These are phyloP conservation scores for Metschnikowia lunata DNA, from an alignment of 805 yeast genomes.

Conservation along the genomic window DNA sequence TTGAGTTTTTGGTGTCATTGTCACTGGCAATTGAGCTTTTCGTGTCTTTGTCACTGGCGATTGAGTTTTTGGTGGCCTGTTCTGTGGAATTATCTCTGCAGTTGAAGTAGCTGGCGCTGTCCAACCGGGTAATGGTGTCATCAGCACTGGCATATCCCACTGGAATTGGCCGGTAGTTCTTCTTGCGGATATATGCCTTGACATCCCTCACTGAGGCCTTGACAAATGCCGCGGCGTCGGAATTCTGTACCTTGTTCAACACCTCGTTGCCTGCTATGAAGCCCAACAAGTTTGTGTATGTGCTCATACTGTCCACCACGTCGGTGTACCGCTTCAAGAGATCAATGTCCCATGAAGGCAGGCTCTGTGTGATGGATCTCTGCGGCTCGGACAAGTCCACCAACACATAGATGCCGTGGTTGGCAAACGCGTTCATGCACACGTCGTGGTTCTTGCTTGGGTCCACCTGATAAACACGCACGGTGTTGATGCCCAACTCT, in stretches of 20 bases:
- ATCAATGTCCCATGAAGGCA: conserved; percentile 34
- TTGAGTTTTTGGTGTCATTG: no score
- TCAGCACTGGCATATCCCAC: conserved; percentile 41
- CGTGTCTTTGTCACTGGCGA: no score
- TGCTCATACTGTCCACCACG: conserved; percentile 31
- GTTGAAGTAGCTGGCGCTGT: conserved; percentile 28
- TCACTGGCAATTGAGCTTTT: no score
- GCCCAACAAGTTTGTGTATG: conserved; percentile 34
- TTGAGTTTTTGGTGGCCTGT: no score
- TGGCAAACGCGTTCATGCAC: conserved; percentile 28
- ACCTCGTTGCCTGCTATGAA: conserved; percentile 43
- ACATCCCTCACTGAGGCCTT: conserved; percentile 35
- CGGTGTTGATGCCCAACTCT: conserved; percentile 65
- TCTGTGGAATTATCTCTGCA: conserved; percentile 16
- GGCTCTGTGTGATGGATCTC: conserved; percentile 27
- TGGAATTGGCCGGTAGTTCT: conserved; percentile 32
- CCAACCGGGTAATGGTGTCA: conserved; percentile 27
- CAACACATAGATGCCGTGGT: conserved; percentile 34
- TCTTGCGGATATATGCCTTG: conserved; percentile 24
- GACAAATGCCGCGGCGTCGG: conserved; percentile 32
- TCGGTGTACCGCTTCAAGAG: conserved; percentile 26
- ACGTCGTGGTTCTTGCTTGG: conserved; percentile 43
- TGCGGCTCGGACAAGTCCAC: conserved; percentile 36
- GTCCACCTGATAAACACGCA: conserved; percentile 84
- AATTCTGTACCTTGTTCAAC: conserved; percentile 23